These are phyloP conservation scores for Chrysosporium queenslandicum DNA, from an alignment of 2,329 filamentous ascomycete genomes.

Conservation along the genomic window DNA sequence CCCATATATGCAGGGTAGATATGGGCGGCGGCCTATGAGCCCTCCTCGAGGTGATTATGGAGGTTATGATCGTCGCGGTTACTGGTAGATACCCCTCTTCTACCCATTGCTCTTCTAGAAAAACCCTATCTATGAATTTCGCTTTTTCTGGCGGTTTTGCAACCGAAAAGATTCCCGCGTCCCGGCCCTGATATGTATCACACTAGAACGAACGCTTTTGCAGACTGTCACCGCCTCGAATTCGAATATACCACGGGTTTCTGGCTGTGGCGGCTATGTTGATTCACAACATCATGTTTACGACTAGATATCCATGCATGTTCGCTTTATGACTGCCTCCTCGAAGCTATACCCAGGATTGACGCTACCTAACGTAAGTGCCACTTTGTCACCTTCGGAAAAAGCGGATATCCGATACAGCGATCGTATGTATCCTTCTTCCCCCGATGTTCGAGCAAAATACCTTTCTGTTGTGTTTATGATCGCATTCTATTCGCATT, in stretches of 20 bases:
- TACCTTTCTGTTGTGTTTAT: slow-evolving; percentile 5
- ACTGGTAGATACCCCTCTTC: slow-evolving; percentile 32
- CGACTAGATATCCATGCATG: slow-evolving; percentile 9
- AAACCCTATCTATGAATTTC: slow-evolving; percentile 18
- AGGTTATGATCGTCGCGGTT: slow-evolving; percentile 36
- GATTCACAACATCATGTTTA: background rate
- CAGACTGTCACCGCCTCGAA: slow-evolving; percentile 4
- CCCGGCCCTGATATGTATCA: slow-evolving; percentile 16
- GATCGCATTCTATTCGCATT: background rate
- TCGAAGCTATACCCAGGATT: background rate
- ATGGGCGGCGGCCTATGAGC: slow-evolving; percentile 39
- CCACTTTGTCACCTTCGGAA: background rate
- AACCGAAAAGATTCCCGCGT: slow-evolving; percentile 6
- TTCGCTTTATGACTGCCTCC: slow-evolving; percentile 4
- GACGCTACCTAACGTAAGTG: background rate
- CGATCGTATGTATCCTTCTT: slow-evolving; percentile 5
- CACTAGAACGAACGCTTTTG: slow-evolving; percentile 4
- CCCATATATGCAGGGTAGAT: slow-evolving; percentile 47
- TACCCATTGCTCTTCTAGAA: slow-evolving; percentile 23
- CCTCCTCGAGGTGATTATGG: slow-evolving; percentile 31
- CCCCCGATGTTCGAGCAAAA: background rate
- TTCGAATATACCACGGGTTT: background rate
- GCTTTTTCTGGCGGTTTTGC: slow-evolving; percentile 10
- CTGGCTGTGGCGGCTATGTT: background rate
- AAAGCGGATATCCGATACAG: background rate